Conservation (phyloP, 2,329 filamentous ascomycete genomes). For the Paraconiothyrium sp. region DNA sequence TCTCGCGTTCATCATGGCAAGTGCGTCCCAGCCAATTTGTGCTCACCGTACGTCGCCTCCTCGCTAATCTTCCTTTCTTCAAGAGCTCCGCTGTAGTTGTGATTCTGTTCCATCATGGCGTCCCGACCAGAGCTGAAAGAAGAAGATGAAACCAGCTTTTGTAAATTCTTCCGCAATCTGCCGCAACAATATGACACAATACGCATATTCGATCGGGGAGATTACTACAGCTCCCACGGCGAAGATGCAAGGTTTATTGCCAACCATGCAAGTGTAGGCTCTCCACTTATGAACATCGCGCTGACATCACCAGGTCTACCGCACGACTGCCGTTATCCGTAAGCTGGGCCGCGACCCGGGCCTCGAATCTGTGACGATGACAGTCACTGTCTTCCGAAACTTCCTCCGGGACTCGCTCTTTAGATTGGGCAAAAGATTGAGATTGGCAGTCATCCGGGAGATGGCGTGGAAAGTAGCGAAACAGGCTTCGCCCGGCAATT, state of each 20-base stretch:
- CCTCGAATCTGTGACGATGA: constrained; percentile 93
- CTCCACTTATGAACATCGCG: background rate
- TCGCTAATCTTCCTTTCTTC: background rate
- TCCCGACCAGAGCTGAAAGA: constrained; percentile 71
- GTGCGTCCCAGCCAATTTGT: constrained; percentile 12
- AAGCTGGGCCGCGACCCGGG: constrained; percentile 87
- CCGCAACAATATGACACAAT: constrained; percentile 77
- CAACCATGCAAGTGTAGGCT: constrained; percentile 68
- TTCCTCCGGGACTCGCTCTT: constrained; percentile 95
- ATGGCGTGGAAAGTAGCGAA: constrained; percentile 94
- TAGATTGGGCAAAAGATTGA: constrained; percentile 90
- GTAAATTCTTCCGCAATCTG: constrained; percentile 93
- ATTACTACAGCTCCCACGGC: constrained; percentile 95
- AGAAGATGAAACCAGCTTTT: constrained; percentile 96
- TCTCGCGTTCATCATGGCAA: constrained; percentile 20
- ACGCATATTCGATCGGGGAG: constrained; percentile 90
- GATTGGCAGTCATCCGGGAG: constrained; percentile 81
- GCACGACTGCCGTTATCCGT: constrained; percentile 93
- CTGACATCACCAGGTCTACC: constrained; percentile 75
- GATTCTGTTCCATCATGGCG: constrained; percentile 53
- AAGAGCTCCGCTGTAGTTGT: background rate
- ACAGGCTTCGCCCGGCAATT: constrained; percentile 90
- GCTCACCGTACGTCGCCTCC: background rate
- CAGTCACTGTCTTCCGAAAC: constrained; percentile 91
- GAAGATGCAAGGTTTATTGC: constrained; percentile 86